A percentile compares a stretch with the other conserved stretches of the same genome.
These are phyloP conservation scores for Serendipita sp. DNA, from an alignment of 768 basidiomycete genomes.

Conservation along the genomic window DNA sequence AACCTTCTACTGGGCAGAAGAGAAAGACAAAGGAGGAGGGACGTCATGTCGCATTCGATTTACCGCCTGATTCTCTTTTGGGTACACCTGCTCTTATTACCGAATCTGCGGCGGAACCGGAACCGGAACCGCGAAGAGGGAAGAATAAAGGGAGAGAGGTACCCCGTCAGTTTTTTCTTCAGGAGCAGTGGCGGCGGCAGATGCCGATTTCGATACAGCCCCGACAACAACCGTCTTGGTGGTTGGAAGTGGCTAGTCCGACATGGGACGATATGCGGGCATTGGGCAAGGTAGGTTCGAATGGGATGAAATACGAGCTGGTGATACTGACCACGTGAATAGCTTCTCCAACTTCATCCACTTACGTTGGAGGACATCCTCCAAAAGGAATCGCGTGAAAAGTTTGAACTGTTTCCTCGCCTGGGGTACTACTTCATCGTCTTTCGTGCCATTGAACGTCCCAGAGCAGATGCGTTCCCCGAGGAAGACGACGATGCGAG, in stretches of 20 bases:
- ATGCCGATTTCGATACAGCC: not conserved
- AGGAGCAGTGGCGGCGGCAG: not conserved
- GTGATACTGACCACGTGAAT: not conserved
- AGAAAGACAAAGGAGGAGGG: not conserved
- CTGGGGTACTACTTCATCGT: conserved; percentile 88
- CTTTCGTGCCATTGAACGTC: conserved; percentile 61
- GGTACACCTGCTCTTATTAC: no score
- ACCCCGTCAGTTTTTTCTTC: not conserved
- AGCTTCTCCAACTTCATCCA: conserved; percentile 81
- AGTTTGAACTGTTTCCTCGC: conserved; percentile 70
- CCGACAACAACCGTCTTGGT: conserved; percentile 45
- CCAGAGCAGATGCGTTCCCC: conserved; percentile 9
- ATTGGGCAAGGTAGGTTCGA: conserved; percentile 52
- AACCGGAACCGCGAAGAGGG: not conserved
- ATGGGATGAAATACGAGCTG: not conserved
- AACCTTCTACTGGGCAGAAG: not conserved
- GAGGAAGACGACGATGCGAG: conserved; percentile 12
- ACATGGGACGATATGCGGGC: conserved; percentile 76
- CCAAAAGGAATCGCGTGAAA: conserved; percentile 82
- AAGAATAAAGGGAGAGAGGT: not conserved
- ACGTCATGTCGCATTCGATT: not conserved
- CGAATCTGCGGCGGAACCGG: not conserved
- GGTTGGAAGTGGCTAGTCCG: conserved; percentile 77
- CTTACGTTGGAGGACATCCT: conserved; percentile 87
- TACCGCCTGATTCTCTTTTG: not conserved